Evolutionary conservation across 192 early-diverging fungal species (phyloP).

Genomic region (Podila minutissima): DNA sequence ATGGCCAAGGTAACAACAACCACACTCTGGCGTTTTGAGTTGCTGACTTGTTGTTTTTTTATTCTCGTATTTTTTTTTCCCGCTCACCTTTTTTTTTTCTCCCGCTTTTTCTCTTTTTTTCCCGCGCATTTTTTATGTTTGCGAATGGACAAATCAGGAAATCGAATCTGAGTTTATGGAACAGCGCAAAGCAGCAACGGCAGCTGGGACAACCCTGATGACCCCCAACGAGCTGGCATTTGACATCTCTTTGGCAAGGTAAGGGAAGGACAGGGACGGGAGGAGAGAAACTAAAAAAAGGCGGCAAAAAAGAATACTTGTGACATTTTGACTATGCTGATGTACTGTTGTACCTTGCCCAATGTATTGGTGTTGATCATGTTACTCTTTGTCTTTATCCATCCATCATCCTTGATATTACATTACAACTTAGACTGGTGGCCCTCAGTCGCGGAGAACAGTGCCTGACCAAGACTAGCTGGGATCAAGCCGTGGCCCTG

Average conservation of each 20-base stretch:
- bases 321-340: background rate
- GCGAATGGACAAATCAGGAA: constrained; percentile 23
- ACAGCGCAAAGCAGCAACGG: constrained; percentile 38
- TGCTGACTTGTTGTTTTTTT: background rate
- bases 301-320: background rate
- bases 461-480: constrained; percentile 20
- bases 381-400: too few relatives aligned
- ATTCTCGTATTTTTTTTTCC: background rate
- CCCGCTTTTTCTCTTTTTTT: constrained; percentile 1
- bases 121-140: constrained; percentile 35
- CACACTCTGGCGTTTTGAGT: too few relatives aligned
- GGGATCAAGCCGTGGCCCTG: constrained; percentile 27
- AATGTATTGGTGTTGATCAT: background rate
- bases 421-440: constrained; percentile 21
- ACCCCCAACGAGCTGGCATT: constrained; percentile 43
- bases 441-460: constrained; percentile 31
- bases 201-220: constrained; percentile 24
- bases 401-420: background rate
- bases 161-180: constrained; percentile 51
- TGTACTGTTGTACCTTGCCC: background rate
- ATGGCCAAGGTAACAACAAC: constrained; percentile 61
- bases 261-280: background rate
- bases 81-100: constrained; percentile 7
- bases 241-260: constrained; percentile 48
- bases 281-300: background rate